Percentiles rank a stretch among this genome's conserved stretches.
These are phyloP conservation scores for Cystobasidium tubakii DNA, from an alignment of 768 basidiomycete species.

Conservation along the genomic window DNA sequence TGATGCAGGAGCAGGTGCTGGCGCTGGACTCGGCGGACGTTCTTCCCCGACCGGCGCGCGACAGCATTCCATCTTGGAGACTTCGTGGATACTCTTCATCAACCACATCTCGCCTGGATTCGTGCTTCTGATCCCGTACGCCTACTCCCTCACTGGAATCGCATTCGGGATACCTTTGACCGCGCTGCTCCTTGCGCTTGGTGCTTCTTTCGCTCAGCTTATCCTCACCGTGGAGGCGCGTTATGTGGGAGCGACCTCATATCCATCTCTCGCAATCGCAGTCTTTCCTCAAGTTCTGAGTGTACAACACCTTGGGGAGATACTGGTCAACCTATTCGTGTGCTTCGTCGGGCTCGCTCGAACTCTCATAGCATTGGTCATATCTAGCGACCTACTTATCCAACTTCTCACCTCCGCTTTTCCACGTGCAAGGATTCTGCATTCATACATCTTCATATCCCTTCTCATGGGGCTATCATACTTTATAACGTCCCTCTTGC, in stretches of 20 bases:
- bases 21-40: background rate
- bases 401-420: conserved; percentile 11
- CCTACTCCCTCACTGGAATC: conserved; percentile 38
- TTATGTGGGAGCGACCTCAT: conserved; percentile 44
- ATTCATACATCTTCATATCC: conserved; percentile 21
- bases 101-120: conserved; percentile 8
- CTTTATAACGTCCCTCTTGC: conserved; percentile 4
- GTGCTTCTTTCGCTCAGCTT: conserved; percentile 42
- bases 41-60: background rate
- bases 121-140: conserved; percentile 31
- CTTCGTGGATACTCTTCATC: conserved; percentile 16
- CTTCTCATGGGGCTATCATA: conserved; percentile 21
- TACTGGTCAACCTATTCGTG: conserved; percentile 39
- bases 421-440: conserved; percentile 19
- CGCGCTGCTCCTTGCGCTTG: conserved; percentile 40
- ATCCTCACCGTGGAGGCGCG: conserved; percentile 41
- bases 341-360: conserved; percentile 37
- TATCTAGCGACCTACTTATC: conserved; percentile 19
- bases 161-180: conserved; percentile 39
- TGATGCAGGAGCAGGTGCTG: background rate
- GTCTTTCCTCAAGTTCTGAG: conserved; percentile 43
- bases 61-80: conserved; percentile 1
- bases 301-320: conserved; percentile 40
- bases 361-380: conserved; percentile 32
- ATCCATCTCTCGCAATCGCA: conserved; percentile 41